phyloP scores from a whole-genome alignment of 2,329 filamentous ascomycete species.

The Fusarium citri region DNA sequence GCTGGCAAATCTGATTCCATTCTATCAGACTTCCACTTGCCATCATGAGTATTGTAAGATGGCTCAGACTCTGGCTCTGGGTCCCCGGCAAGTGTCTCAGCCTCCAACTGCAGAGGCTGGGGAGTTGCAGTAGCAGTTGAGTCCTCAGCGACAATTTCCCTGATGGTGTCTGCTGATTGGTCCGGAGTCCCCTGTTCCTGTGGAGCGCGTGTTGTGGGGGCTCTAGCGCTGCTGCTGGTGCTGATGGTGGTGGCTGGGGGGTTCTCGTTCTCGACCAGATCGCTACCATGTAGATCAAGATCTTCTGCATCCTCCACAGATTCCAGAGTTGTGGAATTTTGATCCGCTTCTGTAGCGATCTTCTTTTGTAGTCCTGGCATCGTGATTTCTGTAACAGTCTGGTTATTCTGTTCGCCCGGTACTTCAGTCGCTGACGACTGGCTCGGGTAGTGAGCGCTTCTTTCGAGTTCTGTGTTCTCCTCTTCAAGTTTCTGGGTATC shows the following conservation, averaged over 20 bases:
- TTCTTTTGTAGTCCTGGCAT: constrained; percentile 35
- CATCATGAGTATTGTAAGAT: constrained; percentile 22
- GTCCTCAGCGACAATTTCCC: constrained; percentile 8
- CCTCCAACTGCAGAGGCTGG: constrained; percentile 20
- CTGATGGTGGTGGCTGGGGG: constrained; percentile 9
- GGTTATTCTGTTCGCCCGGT: constrained; percentile 21
- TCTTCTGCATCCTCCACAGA: constrained; percentile 18
- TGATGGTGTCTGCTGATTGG: constrained; percentile 25
- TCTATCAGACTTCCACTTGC: constrained; percentile 15
- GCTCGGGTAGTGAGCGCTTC: constrained; percentile 22
- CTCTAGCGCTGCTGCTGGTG: constrained; percentile 3
- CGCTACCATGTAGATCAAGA: not conserved
- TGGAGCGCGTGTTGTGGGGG: constrained; percentile 9
- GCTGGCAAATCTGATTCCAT: constrained; percentile 26
- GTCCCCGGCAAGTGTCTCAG: constrained; percentile 13
- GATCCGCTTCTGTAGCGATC: constrained; percentile 18
- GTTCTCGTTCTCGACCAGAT: constrained; percentile 3
- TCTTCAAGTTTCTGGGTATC: constrained; percentile 44
- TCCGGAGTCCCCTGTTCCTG: constrained; percentile 8
- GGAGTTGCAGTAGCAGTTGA: constrained; percentile 10
- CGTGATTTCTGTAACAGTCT: constrained; percentile 37
- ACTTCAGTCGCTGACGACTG: constrained; percentile 25
- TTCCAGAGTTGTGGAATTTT: constrained; percentile 16
- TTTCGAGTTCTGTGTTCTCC: constrained; percentile 43
- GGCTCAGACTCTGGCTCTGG: constrained; percentile 1